Evolutionary conservation across 2,329 filamentous ascomycete genomes (phyloP), one percentile per base, ranked within the genome.

Genomic region (Huntiella decipiens): DNA sequence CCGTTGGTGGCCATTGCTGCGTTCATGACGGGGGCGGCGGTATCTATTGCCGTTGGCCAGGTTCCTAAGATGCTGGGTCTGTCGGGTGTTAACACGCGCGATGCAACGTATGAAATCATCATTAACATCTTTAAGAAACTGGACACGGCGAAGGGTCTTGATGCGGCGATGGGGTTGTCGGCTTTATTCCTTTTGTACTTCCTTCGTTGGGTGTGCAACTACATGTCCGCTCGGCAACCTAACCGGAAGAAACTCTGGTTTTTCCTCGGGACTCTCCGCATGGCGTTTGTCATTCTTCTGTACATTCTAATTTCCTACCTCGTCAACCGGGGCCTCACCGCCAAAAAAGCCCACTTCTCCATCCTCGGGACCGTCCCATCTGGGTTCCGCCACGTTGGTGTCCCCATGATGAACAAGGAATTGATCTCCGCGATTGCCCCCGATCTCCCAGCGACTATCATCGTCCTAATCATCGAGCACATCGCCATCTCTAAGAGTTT

Each of bases 401-500:
- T 80, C 4, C 91, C 91, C 0, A 66, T 62, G 0, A 64, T 96
- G 50, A 75, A 81, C 52, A 61, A 60, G 0, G 60, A 67, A 0
- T 73, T 95, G 44, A 72, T 94, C 56, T 68, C 65, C 2, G 63
- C 74, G 1, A 85, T 93, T 56, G 68, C 72, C 1, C 66, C 68
- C 38, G 71, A 95, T 52, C 66, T 96, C 3, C 91, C 91, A 0
- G 82, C 82, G 5, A 79, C 82, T 1, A 78, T 95, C 44, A 93
- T 96, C 53, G 87, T 98, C n/a, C 70, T 87, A 47, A 66, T 86
- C 28, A 82, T 86, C 47, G 81, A 87, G 61, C 81, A 87, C 58
- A 85, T 87, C 52, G 79, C 82, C 45, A 86, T 87, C 52, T 79
- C 81, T 34, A 87, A 87, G 61, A 85, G 81, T 0, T 87, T 87